Base-by-base conservation (phyloP, 2,329 filamentous ascomycete species). In the Pseudocercospora macadamiae region DNA sequence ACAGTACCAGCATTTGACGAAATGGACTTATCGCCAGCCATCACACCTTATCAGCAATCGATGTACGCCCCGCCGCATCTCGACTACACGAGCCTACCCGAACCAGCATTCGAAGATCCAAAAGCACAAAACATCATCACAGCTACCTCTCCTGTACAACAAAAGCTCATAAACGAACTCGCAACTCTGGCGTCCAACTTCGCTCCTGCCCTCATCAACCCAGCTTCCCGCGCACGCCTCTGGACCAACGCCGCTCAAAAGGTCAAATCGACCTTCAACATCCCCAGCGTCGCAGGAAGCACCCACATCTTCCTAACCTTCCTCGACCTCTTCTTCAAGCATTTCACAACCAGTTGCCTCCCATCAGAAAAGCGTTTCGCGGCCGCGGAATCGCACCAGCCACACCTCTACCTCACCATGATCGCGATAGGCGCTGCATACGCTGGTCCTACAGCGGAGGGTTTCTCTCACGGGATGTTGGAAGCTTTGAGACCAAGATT, bases 341-440 rank as follows among this genome's bases (percentile, higher is more conserved):
- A 44, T 19, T 44, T 44, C 39, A 23, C 19, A 19, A 44, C 39
- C 16, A 19, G 6, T 10, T 23, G 16, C 19, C 39, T 44, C 6
- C 39, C 47, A 8, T 34, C 47, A 8, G 30, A 34, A 19, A 51
- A 51, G 34, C 47, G 16, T 12, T 36, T 51, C 28, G 16, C 47
- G 3, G 39, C 39, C 16, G 21, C 51, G 21, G 16, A 54, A 25
- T 30, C 18, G 3, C 42, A 32, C 18, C 37, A 39, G 16, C 39
- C 52, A 28, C 26, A 54, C n/a, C 37, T 54, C 10, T 34, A 47
- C 52, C 52, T 55, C 23, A 32, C 21, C 9, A 55, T 55, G 52
- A 32, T 30, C 16, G 39, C 39, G 4, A 55, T 55, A 21, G 52
- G 52, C 9, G 52, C 39, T 4, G 51, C 51, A 30, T 54, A 54